phyloP scores from a whole-genome alignment of 1,284 basidiomycete genomes.

The Retiboletus fuscus region DNA sequence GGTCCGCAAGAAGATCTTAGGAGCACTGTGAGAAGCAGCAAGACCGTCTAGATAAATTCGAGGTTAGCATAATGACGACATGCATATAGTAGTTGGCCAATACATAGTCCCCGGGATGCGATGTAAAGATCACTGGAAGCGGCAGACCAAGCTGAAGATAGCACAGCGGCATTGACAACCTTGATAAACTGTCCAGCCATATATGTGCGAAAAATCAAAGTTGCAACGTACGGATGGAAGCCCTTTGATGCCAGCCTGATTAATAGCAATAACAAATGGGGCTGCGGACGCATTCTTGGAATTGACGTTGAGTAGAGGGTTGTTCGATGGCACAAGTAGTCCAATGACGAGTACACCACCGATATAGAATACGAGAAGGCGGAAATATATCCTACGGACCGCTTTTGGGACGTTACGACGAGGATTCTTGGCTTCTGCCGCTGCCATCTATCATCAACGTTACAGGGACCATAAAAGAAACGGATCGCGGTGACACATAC shows the following conservation, averaged over 20 bases:
- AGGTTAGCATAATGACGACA: neutral
- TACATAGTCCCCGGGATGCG: conserved; percentile 31
- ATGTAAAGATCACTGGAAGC: conserved; percentile 35
- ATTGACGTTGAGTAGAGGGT: conserved; percentile 51
- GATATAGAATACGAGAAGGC: conserved; percentile 64
- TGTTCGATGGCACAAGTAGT: conserved; percentile 60
- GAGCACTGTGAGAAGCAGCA: conserved; percentile 67
- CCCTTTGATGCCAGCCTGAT: conserved; percentile 61
- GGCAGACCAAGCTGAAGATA: conserved; percentile 71
- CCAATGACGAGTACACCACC: conserved; percentile 60
- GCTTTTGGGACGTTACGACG: conserved; percentile 51
- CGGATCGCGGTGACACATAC: conserved; percentile 21
- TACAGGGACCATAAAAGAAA: neutral
- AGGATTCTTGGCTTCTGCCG: conserved; percentile 54
- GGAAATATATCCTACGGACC: conserved; percentile 63
- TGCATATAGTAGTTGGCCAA: neutral
- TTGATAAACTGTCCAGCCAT: conserved; percentile 59
- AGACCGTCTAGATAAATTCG: conserved; percentile 58
- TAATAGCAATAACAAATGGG: conserved; percentile 64
- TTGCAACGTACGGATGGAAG: conserved; percentile 55
- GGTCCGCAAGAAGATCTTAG: conserved; percentile 65
- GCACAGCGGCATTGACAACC: conserved; percentile 58
- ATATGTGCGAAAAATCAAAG: neutral
- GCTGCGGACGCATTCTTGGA: conserved; percentile 52
- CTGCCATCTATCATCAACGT: conserved; percentile 53